Percentiles rank a stretch among this genome's conserved stretches.
Conservation (phyloP, 805 yeast species). For the Scheffersomyces coipomensis region DNA sequence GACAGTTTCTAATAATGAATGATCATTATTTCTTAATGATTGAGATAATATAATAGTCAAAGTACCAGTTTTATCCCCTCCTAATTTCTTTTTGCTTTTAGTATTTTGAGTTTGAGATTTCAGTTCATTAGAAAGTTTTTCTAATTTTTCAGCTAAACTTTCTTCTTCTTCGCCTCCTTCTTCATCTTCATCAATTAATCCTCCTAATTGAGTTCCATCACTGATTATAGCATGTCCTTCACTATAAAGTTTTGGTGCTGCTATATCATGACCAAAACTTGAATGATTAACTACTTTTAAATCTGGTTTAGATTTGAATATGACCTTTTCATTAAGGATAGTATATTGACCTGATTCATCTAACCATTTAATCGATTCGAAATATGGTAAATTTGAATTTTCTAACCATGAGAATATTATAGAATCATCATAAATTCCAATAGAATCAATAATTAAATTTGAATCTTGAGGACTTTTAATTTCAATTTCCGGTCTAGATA, state of each 20-base stretch:
- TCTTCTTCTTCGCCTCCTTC: conserved; percentile 41
- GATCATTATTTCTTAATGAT: conserved; percentile 85
- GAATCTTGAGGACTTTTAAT: conserved; percentile 29
- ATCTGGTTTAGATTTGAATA: conserved; percentile 40
- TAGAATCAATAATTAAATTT: conserved; percentile 25
- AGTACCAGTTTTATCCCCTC: conserved; percentile 64
- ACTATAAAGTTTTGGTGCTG: conserved; percentile 53
- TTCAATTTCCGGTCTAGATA: conserved; percentile 47
- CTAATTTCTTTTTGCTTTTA: conserved; percentile 40
- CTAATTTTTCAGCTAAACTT: conserved; percentile 55
- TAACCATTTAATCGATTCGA: conserved; percentile 55
- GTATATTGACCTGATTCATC: conserved; percentile 21
- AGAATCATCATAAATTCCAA: conserved; percentile 27
- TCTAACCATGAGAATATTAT: conserved; percentile 61
- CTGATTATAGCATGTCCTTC: conserved; percentile 62
- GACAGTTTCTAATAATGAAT: conserved; percentile 80
- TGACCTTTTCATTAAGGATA: conserved; percentile 19
- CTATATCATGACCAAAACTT: conserved; percentile 49
- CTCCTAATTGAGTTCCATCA: conserved; percentile 62
- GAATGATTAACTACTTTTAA: conserved; percentile 42
- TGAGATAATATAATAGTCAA: conserved; percentile 83
- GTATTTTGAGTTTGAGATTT: conserved; percentile 19
- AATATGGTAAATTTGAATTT: conserved; percentile 53
- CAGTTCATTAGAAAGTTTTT: conserved; percentile 25
- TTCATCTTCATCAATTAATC: conserved; percentile 48